Base-by-base conservation (phyloP, 176 grass and related monocot species). In the Oryza meyeriana region DNA sequence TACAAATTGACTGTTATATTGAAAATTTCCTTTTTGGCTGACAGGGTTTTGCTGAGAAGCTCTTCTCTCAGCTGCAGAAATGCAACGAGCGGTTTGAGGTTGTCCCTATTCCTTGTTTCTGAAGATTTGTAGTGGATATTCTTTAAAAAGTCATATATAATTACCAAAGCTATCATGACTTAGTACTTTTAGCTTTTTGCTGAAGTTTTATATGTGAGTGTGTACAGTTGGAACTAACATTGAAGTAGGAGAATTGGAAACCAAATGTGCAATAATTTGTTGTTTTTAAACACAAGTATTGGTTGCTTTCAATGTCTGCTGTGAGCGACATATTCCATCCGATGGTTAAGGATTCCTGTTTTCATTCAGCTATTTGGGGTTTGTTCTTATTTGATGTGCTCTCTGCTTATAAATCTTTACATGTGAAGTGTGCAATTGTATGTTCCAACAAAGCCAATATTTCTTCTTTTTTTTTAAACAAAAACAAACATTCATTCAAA, bases 71-170 rank as follows among this genome's bases (percentile, higher is more conserved):
- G 66, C 84, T 94, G 74, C 90, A 91, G 80, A 93, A 91, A 84
- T 89, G 89, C 82, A 98, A 92, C 61, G 95, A 98, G 77, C 92
- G 92, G 18, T 98, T 98, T 79, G 95, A 98, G 95, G 92, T 98
- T 83, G 50, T 45, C 34, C 65, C 11, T 16, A 61, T 81, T 77
- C 12, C 69, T 70, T 81, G 10, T 61, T 17, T 22, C 20, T 50
- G 50, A 76, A 29, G 8, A 57, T 18, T 59, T 33, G 9, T 6
- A 35, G 44, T 20, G n/a, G n/a, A 27, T 17, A 14, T 65, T 82
- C 68, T 52, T 36, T 7, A 18, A 26, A 36, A 69, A 26, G 5
- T 17, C 27, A 4, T 7, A 57, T 66, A 3, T 31, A n/a, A 25
- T 14, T 68, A 12, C 34, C 28, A 50, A 52, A 24, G 24, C 28